Base-by-base conservation (phyloP, 805 yeast genomes). In the Hanseniaspora guilliermondii region DNA sequence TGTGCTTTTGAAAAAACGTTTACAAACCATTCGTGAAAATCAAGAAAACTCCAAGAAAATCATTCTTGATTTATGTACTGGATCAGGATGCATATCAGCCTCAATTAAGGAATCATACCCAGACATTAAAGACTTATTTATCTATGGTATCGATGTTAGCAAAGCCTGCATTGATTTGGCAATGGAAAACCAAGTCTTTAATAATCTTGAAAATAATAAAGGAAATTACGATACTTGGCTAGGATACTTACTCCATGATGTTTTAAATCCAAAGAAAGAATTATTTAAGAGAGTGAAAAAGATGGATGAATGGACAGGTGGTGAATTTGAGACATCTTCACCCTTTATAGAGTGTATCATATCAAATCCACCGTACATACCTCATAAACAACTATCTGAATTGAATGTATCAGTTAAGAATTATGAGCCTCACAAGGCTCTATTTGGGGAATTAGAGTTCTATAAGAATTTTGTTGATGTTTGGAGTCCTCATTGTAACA, bases 331-430 rank as follows among this genome's bases (percentile, higher is more conserved):
- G 19, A 27, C 25, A 16, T 8, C 8, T 2, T n/a, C 35, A 6
- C 22, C 33, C n/a, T 41, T 45, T 1, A 63, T 71, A 17, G 84
- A 83, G 56, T 53, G 91, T 2, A 63, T 93, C 0, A 75, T 82
- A 0, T 78, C 95, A n/a, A 91, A 91, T 60, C 98, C 98, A 0
- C 98, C 98, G 0, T 91, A 91, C 63, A 36, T 52, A 8, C 32
- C 37, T 11, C 16, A 82, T 89, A 6, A 25, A 49, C 3, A 47
- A 52, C 11, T 62, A 59, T 47, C 53, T 52, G 11, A 63, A 65
- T 38, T 80, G 78, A 3, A 77, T 80, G 17, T 21, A 0, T 83
- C 95, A 0, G 97, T 91, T 0, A 68, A 75, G 39, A 39, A 66
- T 12, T 82, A 76, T 65, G 98, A 91, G 67, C 97, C 98, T 0